Base-by-base conservation (phyloP, 2,329 filamentous ascomycete species). In the Fusarium xyrophilum region DNA sequence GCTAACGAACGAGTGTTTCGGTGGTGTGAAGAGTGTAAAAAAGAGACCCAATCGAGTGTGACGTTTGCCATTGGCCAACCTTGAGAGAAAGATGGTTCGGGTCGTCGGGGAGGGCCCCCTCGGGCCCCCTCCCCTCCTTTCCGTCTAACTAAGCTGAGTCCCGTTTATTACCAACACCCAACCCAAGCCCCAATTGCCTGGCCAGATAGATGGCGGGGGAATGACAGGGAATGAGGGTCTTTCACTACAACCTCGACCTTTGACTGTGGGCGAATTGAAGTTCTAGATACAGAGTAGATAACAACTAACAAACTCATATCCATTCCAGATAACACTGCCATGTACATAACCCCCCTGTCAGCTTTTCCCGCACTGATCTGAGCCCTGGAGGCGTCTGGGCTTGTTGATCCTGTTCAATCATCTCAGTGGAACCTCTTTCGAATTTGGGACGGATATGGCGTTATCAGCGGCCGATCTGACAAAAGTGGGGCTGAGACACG, bases 391-490 rank as follows among this genome's bases (percentile, higher is more conserved):
- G 43, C 40, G 56, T 40, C 48, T 36, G 35, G 43, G 44, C 58
- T 56, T 35, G 51, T 48, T 28, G 12, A 27, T 57, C 60, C 35
- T 47, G 40, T 28, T 61, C 59, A 65, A 72, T 69, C 66, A 67
- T 59, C 21, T 69, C 54, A 50, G 30, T 54, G 52, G 56, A 59
- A 59, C 14, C 56, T 60, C 63, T 74, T 62, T 74, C 60, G 44
- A 74, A 74, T 74, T 72, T 69, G 46, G 44, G 50, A 25, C 64
- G 33, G 27, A 62, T 64, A 74, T 74, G 72, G 72, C 72, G 72
- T 74, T 73, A 74, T 74, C 72, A 68, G 59, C 65, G 40, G 61
- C 70, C 67, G 70, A 74, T 74, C 70, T 69, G 63, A 38, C 60
- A 72, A 63, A 68, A 69, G 70, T 64, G 72, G 72, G 23, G 21